Percentiles rank a stretch among this genome's conserved stretches.
These are phyloP conservation scores for Oenanthe sinensis DNA, from an alignment of 129 eudicot genomes.

Conservation along the genomic window DNA sequence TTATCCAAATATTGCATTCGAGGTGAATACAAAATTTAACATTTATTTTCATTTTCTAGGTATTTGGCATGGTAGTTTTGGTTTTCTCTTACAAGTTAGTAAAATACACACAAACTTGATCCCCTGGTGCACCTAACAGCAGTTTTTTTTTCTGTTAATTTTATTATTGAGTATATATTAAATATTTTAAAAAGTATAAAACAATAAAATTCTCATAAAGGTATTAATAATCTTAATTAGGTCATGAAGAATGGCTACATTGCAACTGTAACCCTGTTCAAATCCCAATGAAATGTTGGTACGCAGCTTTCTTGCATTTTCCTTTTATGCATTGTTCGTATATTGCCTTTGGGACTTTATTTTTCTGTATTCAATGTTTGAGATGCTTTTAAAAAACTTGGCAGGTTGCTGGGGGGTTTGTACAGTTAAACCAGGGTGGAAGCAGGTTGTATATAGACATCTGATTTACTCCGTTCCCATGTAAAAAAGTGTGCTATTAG, in stretches of 20 bases:
- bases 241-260: constrained; percentile 93
- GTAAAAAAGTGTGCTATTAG: not conserved
- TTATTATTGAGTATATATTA: not conserved
- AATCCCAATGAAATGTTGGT: constrained; percentile 39
- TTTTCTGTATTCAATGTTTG: not conserved
- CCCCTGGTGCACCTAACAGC: not conserved
- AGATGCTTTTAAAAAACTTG: not conserved
- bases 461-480: not conserved
- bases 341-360: not conserved
- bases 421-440: not conserved
- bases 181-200: not conserved
- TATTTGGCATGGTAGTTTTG: not conserved
- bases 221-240: constrained; percentile 26
- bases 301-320: not conserved
- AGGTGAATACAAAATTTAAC: constrained; percentile 35
- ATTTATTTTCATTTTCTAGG: not conserved
- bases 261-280: constrained; percentile 92
- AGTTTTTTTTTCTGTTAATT: not conserved
- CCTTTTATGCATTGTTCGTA: not conserved
- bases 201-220: not conserved
- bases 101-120: not conserved
- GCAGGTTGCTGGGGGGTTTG: not conserved
- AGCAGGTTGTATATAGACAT: not conserved
- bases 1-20: constrained; percentile 89
- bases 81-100: not conserved